Evolutionary conservation across 2,329 filamentous ascomycete species (phyloP).

Genomic region (Pseudovirgaria hyperparasitica): DNA sequence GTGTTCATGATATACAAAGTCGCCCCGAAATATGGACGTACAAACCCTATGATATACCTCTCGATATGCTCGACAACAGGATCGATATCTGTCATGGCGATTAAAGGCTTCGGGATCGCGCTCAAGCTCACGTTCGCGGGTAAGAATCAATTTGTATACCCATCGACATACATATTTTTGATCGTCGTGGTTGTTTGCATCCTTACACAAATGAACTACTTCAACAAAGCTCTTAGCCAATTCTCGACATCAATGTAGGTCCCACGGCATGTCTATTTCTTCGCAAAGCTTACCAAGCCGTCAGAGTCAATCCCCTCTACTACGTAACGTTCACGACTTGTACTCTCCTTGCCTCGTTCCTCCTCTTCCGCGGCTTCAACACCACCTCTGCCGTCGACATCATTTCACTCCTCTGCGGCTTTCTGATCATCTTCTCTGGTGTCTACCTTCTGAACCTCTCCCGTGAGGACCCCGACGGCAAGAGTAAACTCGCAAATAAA

Average conservation of each 20-base stretch:
- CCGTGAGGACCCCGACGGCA: slow-evolving; percentile 75
- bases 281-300: slow-evolving; percentile 4
- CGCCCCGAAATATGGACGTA: slow-evolving; percentile 79
- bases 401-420: slow-evolving; percentile 81
- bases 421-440: slow-evolving; percentile 87
- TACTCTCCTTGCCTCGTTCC: slow-evolving; percentile 87
- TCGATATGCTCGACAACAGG: slow-evolving; percentile 97
- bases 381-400: slow-evolving; percentile 86
- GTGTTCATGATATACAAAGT: slow-evolving; percentile 93
- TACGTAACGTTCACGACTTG: slow-evolving; percentile 96
- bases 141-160: slow-evolving; percentile 89
- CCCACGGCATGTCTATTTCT: not conserved
- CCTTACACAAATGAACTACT: slow-evolving; percentile 98
- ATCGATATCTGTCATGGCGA: slow-evolving; percentile 96
- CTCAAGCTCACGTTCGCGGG: slow-evolving; percentile 87
- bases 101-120: slow-evolving; percentile 97
- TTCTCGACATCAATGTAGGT: slow-evolving; percentile 95
- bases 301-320: slow-evolving; percentile 86
- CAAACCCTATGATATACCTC: slow-evolving; percentile 90
- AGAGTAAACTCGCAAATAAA: slow-evolving; percentile 39
- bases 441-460: slow-evolving; percentile 97
- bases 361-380: slow-evolving; percentile 92
- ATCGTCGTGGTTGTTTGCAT: slow-evolving; percentile 91
- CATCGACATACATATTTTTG: slow-evolving; percentile 94
- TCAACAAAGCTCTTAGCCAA: slow-evolving; percentile 95